Evolutionary conservation across 495 filamentous ascomycete species (phyloP).

Genomic region (Aspergillus haitiensis): DNA sequence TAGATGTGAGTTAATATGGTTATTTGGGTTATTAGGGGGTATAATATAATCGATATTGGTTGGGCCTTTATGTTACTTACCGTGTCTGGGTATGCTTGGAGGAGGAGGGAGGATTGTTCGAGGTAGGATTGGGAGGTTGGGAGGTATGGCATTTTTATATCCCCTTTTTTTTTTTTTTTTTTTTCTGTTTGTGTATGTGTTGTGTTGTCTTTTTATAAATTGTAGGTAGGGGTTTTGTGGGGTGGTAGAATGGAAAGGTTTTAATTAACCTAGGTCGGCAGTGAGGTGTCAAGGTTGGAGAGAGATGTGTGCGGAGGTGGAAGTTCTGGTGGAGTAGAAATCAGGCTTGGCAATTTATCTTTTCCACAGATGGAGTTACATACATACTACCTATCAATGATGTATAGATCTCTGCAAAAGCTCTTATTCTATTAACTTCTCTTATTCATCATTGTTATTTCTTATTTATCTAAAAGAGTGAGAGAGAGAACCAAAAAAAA

Average conservation of each 20-base stretch:
- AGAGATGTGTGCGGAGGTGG: too few relatives aligned
- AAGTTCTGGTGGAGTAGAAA: too few relatives aligned
- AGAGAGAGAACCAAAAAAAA: too few relatives aligned
- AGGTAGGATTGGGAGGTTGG: conserved; percentile 61
- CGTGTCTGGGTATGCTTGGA: conserved; percentile 63
- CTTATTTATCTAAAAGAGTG: too few relatives aligned
- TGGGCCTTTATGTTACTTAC: conserved; percentile 40
- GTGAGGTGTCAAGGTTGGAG: too few relatives aligned
- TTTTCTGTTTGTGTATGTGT: background rate
- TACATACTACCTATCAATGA: too few relatives aligned
- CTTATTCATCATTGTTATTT: too few relatives aligned
- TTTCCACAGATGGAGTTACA: too few relatives aligned
- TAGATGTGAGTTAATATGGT: background rate
- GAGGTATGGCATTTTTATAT: conserved; percentile 58
- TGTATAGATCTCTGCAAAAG: too few relatives aligned
- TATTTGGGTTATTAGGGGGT: conserved; percentile 9
- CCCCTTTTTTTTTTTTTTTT: background rate
- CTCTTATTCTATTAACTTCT: too few relatives aligned
- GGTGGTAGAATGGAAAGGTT: background rate
- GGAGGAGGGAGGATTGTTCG: conserved; percentile 60
- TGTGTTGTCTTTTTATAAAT: background rate
- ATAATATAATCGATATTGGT: conserved; percentile 8
- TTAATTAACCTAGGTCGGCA: too few relatives aligned
- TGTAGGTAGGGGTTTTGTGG: background rate
- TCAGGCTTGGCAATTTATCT: too few relatives aligned